These are phyloP conservation scores for Fusarium sp. DNA, from an alignment of 2,329 filamentous ascomycete genomes.

Conservation along the genomic window DNA sequence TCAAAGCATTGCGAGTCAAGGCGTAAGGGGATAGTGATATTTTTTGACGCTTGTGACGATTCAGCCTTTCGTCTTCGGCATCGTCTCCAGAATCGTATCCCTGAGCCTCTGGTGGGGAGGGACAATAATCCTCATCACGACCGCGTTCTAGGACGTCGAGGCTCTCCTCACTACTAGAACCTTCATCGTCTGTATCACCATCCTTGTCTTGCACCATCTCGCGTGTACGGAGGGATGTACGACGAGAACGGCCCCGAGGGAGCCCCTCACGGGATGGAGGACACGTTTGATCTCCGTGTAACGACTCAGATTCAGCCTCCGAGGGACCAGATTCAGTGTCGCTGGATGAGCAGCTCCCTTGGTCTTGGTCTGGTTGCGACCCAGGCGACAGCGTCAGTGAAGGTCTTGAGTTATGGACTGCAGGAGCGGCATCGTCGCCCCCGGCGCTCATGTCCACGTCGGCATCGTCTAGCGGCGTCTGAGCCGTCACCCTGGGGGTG, in stretches of 20 bases:
- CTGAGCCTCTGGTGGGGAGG: constrained; percentile 8
- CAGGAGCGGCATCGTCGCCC: not conserved
- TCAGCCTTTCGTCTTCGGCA: constrained; percentile 7
- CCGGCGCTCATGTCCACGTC: not conserved
- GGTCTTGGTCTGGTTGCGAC: constrained; percentile 17
- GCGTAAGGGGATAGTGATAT: constrained; percentile 1
- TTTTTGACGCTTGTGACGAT: constrained; percentile 12
- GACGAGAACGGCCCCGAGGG: constrained; percentile 13
- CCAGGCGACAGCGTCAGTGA: constrained; percentile 8
- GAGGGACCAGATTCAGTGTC: constrained; percentile 2
- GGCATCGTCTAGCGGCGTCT: constrained; percentile 4
- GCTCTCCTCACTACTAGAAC: constrained; percentile 21
- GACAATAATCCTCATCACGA: constrained; percentile 19
- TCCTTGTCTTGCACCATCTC: constrained; percentile 19
- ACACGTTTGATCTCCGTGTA: constrained; percentile 4
- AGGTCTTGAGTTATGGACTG: not conserved
- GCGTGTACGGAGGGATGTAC: constrained; percentile 9
- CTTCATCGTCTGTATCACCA: constrained; percentile 17
- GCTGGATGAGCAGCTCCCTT: constrained; percentile 5
- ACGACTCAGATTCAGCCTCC: constrained; percentile 6
- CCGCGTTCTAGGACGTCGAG: constrained; percentile 12
- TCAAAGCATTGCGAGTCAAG: not conserved
- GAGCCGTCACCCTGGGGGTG: constrained; percentile 1
- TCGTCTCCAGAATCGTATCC: constrained; percentile 12
- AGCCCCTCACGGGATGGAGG: too few species aligned